These are phyloP conservation scores for Brasenia schreberi DNA, from an alignment of 164 flowering plant genomes.

Conservation along the genomic window DNA sequence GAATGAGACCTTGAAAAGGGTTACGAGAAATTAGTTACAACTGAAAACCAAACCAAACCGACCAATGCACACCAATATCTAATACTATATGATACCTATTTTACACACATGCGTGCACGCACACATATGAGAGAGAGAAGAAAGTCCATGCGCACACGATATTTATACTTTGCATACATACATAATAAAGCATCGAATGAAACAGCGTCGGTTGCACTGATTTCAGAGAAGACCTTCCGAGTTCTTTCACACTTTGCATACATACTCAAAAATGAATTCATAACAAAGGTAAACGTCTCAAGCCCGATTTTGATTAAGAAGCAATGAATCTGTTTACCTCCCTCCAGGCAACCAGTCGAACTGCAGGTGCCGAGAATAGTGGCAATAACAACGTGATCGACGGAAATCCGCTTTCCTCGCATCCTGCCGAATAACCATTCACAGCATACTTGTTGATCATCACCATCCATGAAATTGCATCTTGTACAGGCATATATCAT, in stretches of 20 bases:
- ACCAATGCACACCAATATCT: too few species aligned
- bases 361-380: slow-evolving; percentile 7
- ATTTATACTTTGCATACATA: too few species aligned
- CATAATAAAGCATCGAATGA: slow-evolving; percentile 12
- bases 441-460: slow-evolving; percentile 9
- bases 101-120: too few species aligned
- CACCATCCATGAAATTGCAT: slow-evolving; percentile 10
- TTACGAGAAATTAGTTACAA: too few species aligned
- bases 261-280: slow-evolving; percentile 14
- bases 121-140: too few species aligned
- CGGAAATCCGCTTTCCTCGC: slow-evolving; percentile 4
- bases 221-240: slow-evolving; percentile 5
- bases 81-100: too few species aligned
- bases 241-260: slow-evolving; percentile 10
- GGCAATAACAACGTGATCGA: slow-evolving; percentile 8
- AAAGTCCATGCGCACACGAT: slow-evolving; percentile 6
- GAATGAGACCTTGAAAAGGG: too few species aligned
- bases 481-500: slow-evolving; percentile 5
- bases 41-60: too few species aligned
- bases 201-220: slow-evolving; percentile 9
- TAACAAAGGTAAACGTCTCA: slow-evolving; percentile 3
- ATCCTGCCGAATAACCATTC: slow-evolving; percentile 7
- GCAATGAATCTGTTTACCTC: slow-evolving; percentile 11
- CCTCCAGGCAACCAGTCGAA: slow-evolving; percentile 5
- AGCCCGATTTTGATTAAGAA: slow-evolving; percentile 8